Percentiles rank a stretch among this genome's conserved stretches.
These are phyloP conservation scores for Hypoxylon sp. DNA, from an alignment of 2,329 filamentous ascomycete genomes.

Conservation along the genomic window DNA sequence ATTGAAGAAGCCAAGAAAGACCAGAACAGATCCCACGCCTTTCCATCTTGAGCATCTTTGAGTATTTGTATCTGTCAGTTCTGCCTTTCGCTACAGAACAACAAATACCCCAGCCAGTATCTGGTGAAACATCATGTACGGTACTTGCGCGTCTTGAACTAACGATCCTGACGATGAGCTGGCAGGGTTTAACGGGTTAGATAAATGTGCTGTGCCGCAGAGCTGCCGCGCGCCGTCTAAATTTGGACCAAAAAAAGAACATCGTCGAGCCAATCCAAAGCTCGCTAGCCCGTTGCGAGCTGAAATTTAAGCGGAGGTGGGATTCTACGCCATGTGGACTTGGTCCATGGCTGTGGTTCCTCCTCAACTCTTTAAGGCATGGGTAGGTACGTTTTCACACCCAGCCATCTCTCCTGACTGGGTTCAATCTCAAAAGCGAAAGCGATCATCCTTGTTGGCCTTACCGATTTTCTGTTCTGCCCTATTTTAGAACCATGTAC, in stretches of 20 bases:
- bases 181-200: conserved; percentile 15
- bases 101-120: not conserved
- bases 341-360: not conserved
- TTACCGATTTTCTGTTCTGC: no score
- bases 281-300: conserved; percentile 10
- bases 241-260: conserved; percentile 9
- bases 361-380: no score
- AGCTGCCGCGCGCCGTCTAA: conserved; percentile 2
- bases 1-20: conserved; percentile 18
- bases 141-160: conserved; percentile 1
- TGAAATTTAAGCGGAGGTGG: conserved; percentile 5
- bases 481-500: no score
- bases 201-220: conserved; percentile 17
- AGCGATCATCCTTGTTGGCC: no score
- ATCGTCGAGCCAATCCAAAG: conserved; percentile 11
- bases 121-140: conserved; percentile 2
- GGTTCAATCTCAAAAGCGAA: no score
- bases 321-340: conserved; percentile 1
- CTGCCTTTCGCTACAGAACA: no score
- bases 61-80: conserved; percentile 16
- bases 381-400: no score
- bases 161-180: conserved; percentile 20
- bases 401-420: not conserved
- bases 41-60: conserved; percentile 1
- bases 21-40: conserved; percentile 6